phyloP scores from a whole-genome alignment of 2,329 filamentous ascomycete species.

The Aureobasidium mangrovei region DNA sequence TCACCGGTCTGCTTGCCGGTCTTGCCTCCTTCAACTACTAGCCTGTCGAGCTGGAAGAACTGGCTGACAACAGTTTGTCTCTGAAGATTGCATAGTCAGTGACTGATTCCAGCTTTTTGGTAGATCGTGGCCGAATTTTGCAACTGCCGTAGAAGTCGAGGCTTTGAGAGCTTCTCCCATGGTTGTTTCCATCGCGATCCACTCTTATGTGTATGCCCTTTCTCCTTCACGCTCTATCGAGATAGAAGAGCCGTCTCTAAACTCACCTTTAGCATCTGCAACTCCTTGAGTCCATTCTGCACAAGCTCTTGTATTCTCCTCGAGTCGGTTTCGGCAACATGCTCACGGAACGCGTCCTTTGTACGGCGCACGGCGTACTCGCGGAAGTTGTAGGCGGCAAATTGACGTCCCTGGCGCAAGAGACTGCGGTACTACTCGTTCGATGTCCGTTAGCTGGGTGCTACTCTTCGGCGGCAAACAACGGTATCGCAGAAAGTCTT shows the following conservation, averaged over 20 bases:
- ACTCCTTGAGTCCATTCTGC: conserved; percentile 75
- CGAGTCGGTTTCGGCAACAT: conserved; percentile 62
- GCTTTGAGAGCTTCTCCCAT: background rate
- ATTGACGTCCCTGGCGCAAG: conserved; percentile 75
- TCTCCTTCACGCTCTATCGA: too few relatives aligned
- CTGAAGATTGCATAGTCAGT: conserved; percentile 46
- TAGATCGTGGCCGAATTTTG: background rate
- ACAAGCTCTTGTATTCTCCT: conserved; percentile 77
- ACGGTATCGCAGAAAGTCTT: background rate
- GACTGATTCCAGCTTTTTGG: background rate
- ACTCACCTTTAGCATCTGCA: conserved; percentile 84
- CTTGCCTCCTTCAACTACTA: conserved; percentile 86
- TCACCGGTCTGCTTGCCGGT: conserved; percentile 63
- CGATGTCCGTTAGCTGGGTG: background rate
- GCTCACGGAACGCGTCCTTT: conserved; percentile 79
- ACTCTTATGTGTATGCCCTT: background rate
- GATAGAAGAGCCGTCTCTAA: background rate
- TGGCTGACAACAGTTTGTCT: conserved; percentile 91
- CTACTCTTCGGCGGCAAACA: background rate
- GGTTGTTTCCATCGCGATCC: background rate
- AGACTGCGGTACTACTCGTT: conserved; percentile 76
- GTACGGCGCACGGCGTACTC: conserved; percentile 92
- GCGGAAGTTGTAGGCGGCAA: conserved; percentile 93
- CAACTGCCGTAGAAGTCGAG: background rate
- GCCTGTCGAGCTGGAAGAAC: conserved; percentile 83